Conservation (phyloP, 2,329 filamentous ascomycete species). For the Fusarium floridanum region DNA sequence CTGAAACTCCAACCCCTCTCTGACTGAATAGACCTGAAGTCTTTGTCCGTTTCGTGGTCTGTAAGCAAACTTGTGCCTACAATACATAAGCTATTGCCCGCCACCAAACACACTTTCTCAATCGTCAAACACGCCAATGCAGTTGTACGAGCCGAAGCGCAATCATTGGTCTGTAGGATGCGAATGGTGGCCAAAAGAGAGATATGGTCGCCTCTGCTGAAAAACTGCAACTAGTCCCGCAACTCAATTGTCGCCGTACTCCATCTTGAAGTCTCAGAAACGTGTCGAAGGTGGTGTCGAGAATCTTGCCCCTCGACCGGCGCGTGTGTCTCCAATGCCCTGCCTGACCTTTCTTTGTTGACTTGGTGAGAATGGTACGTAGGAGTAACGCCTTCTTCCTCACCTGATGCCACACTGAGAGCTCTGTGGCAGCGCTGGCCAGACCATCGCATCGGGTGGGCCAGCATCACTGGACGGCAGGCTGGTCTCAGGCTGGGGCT, state of each 20-base stretch:
- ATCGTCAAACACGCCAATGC: slow-evolving; percentile 32
- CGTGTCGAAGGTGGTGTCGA: slow-evolving; percentile 12
- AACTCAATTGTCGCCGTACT: slow-evolving; percentile 6
- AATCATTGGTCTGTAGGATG: slow-evolving; percentile 7
- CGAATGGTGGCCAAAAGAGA: slow-evolving; percentile 12
- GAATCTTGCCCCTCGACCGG: slow-evolving; percentile 2
- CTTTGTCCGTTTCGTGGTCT: neutral
- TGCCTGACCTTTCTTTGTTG: neutral
- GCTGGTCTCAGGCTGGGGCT: slow-evolving; percentile 13
- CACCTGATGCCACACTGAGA: neutral
- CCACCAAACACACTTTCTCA: slow-evolving; percentile 20
- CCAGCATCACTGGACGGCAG: neutral
- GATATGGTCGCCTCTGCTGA: slow-evolving; percentile 5
- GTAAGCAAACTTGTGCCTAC: neutral
- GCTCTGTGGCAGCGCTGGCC: neutral
- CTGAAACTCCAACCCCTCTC: slow-evolving; percentile 33
- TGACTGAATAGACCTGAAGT: neutral
- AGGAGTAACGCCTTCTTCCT: neutral
- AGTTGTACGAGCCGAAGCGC: slow-evolving; percentile 10
- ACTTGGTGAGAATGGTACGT: neutral
- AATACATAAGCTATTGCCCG: slow-evolving; percentile 9
- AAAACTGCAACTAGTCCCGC: slow-evolving; percentile 19
- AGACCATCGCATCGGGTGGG: neutral
- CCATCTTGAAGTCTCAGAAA: neutral
- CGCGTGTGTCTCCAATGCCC: neutral